Percentiles rank a stretch among this genome's conserved stretches.
These are phyloP conservation scores for Aspergillus fijiensis DNA, from an alignment of 2,329 filamentous ascomycete genomes.

Conservation along the genomic window DNA sequence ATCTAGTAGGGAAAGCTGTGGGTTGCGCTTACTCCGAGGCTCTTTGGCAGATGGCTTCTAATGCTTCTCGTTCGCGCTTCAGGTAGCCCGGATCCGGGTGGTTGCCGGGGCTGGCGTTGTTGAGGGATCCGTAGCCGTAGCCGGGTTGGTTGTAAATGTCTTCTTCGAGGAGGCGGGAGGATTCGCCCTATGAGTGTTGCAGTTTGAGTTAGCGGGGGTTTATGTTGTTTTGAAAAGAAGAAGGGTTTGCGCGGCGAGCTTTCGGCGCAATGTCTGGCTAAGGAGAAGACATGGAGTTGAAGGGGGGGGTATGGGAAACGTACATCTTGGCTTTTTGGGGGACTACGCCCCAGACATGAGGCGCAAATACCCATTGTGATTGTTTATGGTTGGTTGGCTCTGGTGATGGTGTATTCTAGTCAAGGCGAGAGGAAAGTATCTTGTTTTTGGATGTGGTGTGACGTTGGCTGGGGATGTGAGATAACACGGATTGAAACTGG, in stretches of 20 bases:
- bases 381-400: constrained; percentile 2
- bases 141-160: constrained; percentile 44
- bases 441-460: constrained; percentile 1
- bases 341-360: constrained; percentile 43
- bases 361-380: constrained; percentile 46
- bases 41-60: constrained; percentile 48
- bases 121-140: constrained; percentile 45
- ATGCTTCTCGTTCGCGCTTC: constrained; percentile 46
- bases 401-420: constrained; percentile 13
- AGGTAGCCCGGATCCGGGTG: constrained; percentile 45
- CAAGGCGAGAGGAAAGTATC: constrained; percentile 2
- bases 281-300: constrained; percentile 4
- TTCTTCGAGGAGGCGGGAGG: constrained; percentile 46
- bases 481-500: not conserved
- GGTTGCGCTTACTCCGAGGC: constrained; percentile 44
- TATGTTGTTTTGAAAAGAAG: no score
- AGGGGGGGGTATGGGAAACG: not conserved
- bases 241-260: no score
- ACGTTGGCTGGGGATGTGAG: not conserved
- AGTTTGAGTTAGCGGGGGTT: not conserved
- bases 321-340: constrained; percentile 42
- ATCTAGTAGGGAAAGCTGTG: not conserved
- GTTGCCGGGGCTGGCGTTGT: constrained; percentile 35
- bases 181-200: constrained; percentile 34
- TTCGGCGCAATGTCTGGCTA: no score